These are phyloP conservation scores for Phytophthora sojae DNA, from an alignment of 352 stramenopile genomes.

Conservation along the genomic window DNA sequence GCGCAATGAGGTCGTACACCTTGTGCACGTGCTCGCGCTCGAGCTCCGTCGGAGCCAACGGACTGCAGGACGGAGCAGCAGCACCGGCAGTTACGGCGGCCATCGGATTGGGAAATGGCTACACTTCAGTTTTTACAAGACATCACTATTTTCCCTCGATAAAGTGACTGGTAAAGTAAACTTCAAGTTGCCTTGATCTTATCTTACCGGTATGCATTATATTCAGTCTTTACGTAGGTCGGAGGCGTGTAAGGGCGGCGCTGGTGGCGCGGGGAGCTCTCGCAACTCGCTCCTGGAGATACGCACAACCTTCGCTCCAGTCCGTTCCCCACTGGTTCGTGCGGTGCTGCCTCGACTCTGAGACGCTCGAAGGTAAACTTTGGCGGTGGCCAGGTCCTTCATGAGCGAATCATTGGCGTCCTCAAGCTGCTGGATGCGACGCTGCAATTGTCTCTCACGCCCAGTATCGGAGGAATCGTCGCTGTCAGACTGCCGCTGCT, in stretches of 20 bases:
- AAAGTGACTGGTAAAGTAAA: constrained; percentile 22
- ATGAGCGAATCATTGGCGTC: constrained; percentile 77
- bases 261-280: constrained; percentile 53
- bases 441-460: constrained; percentile 42
- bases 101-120: constrained; percentile 27
- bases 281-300: constrained; percentile 74
- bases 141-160: constrained; percentile 9
- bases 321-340: constrained; percentile 26
- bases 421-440: constrained; percentile 76
- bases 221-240: constrained; percentile 16
- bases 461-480: constrained; percentile 28
- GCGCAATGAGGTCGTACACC: constrained; percentile 86
- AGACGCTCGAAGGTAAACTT: constrained; percentile 70
- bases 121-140: constrained; percentile 2
- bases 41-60: constrained; percentile 58
- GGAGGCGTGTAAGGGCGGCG: constrained; percentile 32
- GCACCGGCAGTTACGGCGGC: constrained; percentile 7
- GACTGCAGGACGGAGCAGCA: constrained; percentile 14
- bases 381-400: constrained; percentile 77
- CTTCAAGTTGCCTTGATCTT: constrained; percentile 18
- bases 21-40: constrained; percentile 86
- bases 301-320: constrained; percentile 57
- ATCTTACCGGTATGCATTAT: neutral
- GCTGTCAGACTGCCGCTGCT: constrained; percentile 39
- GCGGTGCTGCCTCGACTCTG: constrained; percentile 43